phyloP scores from a whole-genome alignment of 2,329 filamentous ascomycete genomes.

The Purpureocillium lavendulum region DNA sequence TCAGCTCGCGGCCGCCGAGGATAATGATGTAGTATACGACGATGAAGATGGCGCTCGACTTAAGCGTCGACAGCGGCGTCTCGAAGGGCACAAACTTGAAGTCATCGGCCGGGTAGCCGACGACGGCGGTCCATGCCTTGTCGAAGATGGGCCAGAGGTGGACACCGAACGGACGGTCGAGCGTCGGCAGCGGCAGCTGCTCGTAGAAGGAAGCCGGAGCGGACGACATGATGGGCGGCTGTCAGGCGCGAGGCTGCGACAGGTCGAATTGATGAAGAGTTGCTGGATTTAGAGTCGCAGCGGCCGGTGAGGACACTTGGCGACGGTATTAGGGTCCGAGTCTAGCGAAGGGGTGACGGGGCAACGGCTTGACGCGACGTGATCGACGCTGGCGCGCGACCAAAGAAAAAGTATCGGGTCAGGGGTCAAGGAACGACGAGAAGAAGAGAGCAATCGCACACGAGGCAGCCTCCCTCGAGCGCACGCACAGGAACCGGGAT shows the following conservation, averaged over 20 bases:
- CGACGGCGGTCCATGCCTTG: conserved; percentile 67
- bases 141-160: conserved; percentile 92
- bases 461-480: conserved; percentile 14
- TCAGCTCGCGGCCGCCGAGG: conserved; percentile 84
- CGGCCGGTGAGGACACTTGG: neutral
- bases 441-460: conserved; percentile 8
- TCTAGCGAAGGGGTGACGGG: neutral
- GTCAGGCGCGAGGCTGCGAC: neutral
- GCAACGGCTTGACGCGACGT: neutral
- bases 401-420: neutral
- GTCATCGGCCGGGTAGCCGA: conserved; percentile 76
- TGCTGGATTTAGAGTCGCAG: neutral
- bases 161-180: conserved; percentile 89
- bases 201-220: conserved; percentile 39
- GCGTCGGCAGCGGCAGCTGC: conserved; percentile 61
- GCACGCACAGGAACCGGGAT: conserved; percentile 2
- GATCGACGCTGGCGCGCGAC: neutral
- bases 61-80: conserved; percentile 86
- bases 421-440: conserved; percentile 3
- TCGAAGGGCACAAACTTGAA: conserved; percentile 75
- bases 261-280: conserved; percentile 3
- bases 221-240: conserved; percentile 23
- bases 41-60: conserved; percentile 72
- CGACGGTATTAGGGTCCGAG: neutral
- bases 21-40: conserved; percentile 88